phyloP scores from a whole-genome alignment of 1,284 basidiomycete species.

The Abortiporus biennis region DNA sequence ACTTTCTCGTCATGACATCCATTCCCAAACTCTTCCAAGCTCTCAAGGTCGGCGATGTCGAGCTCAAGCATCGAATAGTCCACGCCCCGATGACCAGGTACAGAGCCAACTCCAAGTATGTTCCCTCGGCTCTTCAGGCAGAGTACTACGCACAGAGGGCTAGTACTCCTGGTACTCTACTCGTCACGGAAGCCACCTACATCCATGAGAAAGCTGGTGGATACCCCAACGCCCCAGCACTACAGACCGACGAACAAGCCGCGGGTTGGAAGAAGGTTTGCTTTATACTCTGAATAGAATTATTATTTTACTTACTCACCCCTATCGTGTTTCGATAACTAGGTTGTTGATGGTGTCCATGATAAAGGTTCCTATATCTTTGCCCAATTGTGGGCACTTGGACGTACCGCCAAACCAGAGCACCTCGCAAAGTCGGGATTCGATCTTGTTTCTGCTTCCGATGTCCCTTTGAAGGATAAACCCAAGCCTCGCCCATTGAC shows the following conservation, averaged over 20 bases:
- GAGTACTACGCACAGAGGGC: slow-evolving; percentile 40
- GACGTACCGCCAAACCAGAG: slow-evolving; percentile 27
- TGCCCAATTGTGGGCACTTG: slow-evolving; percentile 40
- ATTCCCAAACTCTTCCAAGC: slow-evolving; percentile 36
- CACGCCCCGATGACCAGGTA: slow-evolving; percentile 37
- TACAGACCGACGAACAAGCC: slow-evolving; percentile 35
- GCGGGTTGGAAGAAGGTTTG: slow-evolving; percentile 34
- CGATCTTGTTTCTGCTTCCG: slow-evolving; percentile 33
- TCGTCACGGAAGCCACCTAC: slow-evolving; percentile 40
- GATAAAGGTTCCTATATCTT: slow-evolving; percentile 29
- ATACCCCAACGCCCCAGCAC: slow-evolving; percentile 28
- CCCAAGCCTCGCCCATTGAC: slow-evolving; percentile 18
- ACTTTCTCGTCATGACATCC: neutral
- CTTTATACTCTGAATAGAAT: neutral
- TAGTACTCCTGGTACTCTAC: slow-evolving; percentile 31
- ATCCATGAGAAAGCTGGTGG: slow-evolving; percentile 31
- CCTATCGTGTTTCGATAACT: no score
- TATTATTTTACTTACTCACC: no score
- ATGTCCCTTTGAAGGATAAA: slow-evolving; percentile 34
- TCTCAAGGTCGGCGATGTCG: slow-evolving; percentile 29
- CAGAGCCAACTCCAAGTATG: slow-evolving; percentile 20
- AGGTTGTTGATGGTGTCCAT: slow-evolving; percentile 16
- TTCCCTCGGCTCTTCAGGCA: slow-evolving; percentile 18
- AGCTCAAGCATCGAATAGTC: slow-evolving; percentile 35
- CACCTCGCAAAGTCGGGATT: slow-evolving; percentile 24